A percentile compares a stretch with the other conserved stretches of the same genome.
Evolutionary conservation across 768 basidiomycete species (phyloP).

Genomic region (Strobilomyces confusus): DNA sequence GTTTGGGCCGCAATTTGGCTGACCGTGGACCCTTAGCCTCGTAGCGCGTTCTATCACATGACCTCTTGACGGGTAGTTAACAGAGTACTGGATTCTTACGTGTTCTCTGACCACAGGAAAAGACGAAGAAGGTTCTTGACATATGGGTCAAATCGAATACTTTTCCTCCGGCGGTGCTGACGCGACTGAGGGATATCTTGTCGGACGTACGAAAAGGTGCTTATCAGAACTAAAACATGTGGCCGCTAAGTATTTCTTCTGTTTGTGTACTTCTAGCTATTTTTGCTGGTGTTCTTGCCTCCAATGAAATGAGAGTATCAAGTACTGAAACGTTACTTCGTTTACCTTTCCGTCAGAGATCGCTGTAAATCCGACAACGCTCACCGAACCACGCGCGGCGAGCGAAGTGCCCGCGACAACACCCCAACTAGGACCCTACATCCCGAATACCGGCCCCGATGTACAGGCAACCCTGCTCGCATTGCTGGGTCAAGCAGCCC

Average conservation of each 20-base stretch:
- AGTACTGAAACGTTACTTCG: conserved; percentile 59
- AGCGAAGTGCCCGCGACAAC: conserved; percentile 29
- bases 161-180: conserved; percentile 74
- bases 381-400: conserved; percentile 38
- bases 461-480: conserved; percentile 68
- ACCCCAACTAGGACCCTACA: conserved; percentile 18
- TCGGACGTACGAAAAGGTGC: conserved; percentile 80
- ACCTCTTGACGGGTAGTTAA: conserved; percentile 39
- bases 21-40: conserved; percentile 2
- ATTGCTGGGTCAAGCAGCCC: conserved; percentile 64
- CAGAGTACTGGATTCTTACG: conserved; percentile 32
- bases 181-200: conserved; percentile 67
- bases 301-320: conserved; percentile 53
- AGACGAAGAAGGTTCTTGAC: conserved; percentile 94
- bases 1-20: conserved; percentile 5
- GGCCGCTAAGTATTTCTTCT: conserved; percentile 79
- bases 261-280: conserved; percentile 65
- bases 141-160: conserved; percentile 94
- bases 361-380: conserved; percentile 36
- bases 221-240: conserved; percentile 60
- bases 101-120: conserved; percentile 67
- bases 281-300: conserved; percentile 37
- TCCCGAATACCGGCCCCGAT: conserved; percentile 15
- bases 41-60: conserved; percentile 30
- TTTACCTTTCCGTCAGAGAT: conserved; percentile 59